These are phyloP conservation scores for Chalciporus chontae DNA, from an alignment of 768 basidiomycete species.

Conservation along the genomic window DNA sequence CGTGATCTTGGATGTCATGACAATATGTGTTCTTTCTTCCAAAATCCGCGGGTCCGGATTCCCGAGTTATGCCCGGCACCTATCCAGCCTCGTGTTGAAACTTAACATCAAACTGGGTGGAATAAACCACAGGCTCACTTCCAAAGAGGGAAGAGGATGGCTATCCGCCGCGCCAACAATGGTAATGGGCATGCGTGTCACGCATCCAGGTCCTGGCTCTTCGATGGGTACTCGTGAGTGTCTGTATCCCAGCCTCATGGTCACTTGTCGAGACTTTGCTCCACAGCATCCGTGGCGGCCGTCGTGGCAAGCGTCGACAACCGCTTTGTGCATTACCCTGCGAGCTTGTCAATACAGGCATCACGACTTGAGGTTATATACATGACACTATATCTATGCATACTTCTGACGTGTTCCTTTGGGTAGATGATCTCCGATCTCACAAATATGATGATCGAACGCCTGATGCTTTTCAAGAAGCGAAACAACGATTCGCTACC, in stretches of 20 bases:
- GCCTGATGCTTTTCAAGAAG: conserved; percentile 33
- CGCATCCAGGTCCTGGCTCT: conserved; percentile 68
- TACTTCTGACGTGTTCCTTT: neutral
- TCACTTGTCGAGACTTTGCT: neutral
- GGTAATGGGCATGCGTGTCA: conserved; percentile 55
- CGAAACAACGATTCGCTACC: conserved; percentile 35
- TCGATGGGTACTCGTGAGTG: conserved; percentile 38
- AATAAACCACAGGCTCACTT: conserved; percentile 41
- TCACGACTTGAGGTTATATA: conserved; percentile 61
- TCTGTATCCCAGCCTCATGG: neutral
- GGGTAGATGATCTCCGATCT: conserved; percentile 41
- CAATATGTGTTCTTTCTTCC: conserved; percentile 61
- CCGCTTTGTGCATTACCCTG: conserved; percentile 42
- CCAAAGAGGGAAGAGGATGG: conserved; percentile 30
- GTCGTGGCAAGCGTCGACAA: conserved; percentile 44
- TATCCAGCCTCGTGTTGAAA: conserved; percentile 45
- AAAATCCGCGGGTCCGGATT: conserved; percentile 62
- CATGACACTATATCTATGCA: neutral
- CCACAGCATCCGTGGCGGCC: conserved; percentile 41
- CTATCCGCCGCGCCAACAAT: conserved; percentile 39
- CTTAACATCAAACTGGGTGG: conserved; percentile 50
- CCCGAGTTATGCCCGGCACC: conserved; percentile 33
- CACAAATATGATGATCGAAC: conserved; percentile 40
- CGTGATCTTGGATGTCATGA: conserved; percentile 41
- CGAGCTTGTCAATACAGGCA: conserved; percentile 39